Conservation (phyloP, 2,329 filamentous ascomycete genomes). For the Tolypocladium pustulatum region DNA sequence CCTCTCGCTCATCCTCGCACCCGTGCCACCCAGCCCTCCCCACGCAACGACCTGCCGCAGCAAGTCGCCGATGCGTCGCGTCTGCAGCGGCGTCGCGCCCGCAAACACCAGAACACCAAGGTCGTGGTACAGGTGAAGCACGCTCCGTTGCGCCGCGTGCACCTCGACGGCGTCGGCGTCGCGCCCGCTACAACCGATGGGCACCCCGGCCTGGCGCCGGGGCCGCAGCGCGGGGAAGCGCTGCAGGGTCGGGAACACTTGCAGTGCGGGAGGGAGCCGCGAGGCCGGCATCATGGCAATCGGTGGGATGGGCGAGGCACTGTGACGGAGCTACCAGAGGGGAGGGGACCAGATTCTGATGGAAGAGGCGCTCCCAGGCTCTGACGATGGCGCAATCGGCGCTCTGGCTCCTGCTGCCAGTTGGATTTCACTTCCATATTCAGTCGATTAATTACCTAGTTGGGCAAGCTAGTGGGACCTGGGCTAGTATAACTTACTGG, state of each 20-base stretch:
- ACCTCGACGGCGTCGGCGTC: not conserved
- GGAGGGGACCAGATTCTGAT: not conserved
- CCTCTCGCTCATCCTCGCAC: conserved; percentile 2
- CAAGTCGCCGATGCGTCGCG: conserved; percentile 11
- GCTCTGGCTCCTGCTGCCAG: not conserved
- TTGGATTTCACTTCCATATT: too few relatives aligned
- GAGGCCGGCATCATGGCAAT: not conserved
- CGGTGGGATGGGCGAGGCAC: not conserved
- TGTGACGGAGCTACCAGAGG: not conserved
- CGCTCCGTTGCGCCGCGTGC: not conserved
- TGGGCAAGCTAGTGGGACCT: not conserved
- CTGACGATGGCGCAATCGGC: not conserved
- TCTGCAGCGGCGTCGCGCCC: conserved; percentile 12
- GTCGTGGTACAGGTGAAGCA: conserved; percentile 17
- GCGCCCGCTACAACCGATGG: conserved; percentile 4
- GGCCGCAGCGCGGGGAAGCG: conserved; percentile 10
- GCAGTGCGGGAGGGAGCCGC: conserved; percentile 7
- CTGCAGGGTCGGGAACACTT: conserved; percentile 12
- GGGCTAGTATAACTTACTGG: not conserved
- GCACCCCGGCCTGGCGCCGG: conserved; percentile 6
- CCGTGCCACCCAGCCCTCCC: conserved; percentile 8
- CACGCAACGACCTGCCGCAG: conserved; percentile 6
- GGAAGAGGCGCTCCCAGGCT: not conserved
- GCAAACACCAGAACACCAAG: conserved; percentile 20
- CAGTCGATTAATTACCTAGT: too few relatives aligned